Evolutionary conservation across 164 flowering plant genomes (phyloP).

Genomic region (Tetracentron sinense): DNA sequence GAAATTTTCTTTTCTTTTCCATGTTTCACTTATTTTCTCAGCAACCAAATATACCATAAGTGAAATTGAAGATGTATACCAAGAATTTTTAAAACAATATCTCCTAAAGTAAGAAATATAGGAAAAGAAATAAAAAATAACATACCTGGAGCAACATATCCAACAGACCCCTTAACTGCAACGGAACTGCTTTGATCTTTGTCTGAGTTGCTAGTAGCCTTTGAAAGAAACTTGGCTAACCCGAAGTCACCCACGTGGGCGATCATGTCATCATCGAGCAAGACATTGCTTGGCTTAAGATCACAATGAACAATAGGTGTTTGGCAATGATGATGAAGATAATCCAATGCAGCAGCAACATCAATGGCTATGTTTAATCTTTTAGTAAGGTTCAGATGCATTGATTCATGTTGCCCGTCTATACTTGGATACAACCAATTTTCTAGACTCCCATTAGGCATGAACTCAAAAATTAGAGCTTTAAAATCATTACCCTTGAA

Average conservation of each 20-base stretch:
- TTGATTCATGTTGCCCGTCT: neutral
- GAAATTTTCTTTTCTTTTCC: too few relatives aligned
- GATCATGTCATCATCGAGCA: conserved; percentile 28
- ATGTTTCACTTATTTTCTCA: too few relatives aligned
- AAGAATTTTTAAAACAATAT: too few relatives aligned
- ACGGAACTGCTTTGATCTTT: conserved; percentile 15
- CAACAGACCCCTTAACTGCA: conserved; percentile 32
- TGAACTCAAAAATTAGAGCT: conserved; percentile 30
- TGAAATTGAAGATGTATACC: neutral
- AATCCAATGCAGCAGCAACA: conserved; percentile 33
- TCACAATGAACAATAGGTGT: conserved; percentile 32
- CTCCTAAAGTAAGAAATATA: too few relatives aligned
- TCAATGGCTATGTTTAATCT: conserved; percentile 33
- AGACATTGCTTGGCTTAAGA: conserved; percentile 32
- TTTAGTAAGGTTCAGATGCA: conserved; percentile 19
- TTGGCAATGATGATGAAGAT: conserved; percentile 30
- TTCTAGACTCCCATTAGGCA: conserved; percentile 36
- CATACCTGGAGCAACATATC: conserved; percentile 44
- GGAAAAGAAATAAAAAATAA: neutral
- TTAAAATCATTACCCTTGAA: conserved; percentile 29
- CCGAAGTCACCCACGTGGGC: conserved; percentile 40
- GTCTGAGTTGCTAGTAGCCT: too few relatives aligned
- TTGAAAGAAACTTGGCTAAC: conserved; percentile 23
- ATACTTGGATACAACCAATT: conserved; percentile 26
- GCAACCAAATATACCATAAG: too few relatives aligned